These are phyloP conservation scores for Serendipita sp. DNA, from an alignment of 768 basidiomycete species.

Conservation along the genomic window DNA sequence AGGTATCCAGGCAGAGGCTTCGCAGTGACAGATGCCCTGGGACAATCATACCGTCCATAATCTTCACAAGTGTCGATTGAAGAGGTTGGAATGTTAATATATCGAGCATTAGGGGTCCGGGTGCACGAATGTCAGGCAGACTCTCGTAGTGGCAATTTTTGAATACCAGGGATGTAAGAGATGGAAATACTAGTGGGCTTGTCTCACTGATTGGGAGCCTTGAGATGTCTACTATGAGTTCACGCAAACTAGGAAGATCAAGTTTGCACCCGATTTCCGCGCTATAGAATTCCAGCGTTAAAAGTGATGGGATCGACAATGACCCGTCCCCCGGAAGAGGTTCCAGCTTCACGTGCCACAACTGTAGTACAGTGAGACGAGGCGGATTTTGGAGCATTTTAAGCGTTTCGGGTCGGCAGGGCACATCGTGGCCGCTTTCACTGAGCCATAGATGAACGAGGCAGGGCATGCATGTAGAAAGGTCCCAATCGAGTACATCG, in stretches of 20 bases:
- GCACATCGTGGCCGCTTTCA: neutral
- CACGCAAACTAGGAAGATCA: no score
- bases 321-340: neutral
- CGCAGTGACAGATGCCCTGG: neutral
- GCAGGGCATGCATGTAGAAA: neutral
- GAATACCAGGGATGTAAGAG: neutral
- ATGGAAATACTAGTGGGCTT: neutral
- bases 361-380: neutral
- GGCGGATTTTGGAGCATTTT: neutral
- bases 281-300: neutral
- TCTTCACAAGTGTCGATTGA: neutral
- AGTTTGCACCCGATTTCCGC: neutral
- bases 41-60: neutral
- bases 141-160: neutral
- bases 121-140: neutral
- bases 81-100: neutral
- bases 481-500: neutral
- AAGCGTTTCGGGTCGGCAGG: neutral
- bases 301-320: neutral
- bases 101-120: neutral
- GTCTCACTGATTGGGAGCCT: neutral
- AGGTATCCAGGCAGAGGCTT: neutral
- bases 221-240: no score
- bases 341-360: neutral
- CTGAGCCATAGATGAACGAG: neutral